Conservation (phyloP, 2,329 filamentous ascomycete species). For the Apiospora pterosperma region DNA sequence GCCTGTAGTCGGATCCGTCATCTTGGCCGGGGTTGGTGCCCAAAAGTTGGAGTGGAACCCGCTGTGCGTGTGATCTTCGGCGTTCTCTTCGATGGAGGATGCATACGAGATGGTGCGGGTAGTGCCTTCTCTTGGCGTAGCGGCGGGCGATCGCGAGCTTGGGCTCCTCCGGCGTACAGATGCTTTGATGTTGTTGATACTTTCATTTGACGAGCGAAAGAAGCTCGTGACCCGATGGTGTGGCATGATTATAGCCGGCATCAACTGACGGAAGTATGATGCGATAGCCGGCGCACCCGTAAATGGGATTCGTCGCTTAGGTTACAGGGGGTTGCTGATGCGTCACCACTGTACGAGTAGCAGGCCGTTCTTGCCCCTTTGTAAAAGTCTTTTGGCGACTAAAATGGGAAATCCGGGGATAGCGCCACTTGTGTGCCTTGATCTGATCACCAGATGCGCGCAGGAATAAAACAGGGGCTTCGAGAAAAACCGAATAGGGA, state of each 20-base stretch:
- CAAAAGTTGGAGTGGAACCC: constrained; percentile 14
- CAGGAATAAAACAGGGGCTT: neutral
- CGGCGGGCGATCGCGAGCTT: constrained; percentile 18
- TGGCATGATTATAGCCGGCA: constrained; percentile 42
- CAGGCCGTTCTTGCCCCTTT: neutral
- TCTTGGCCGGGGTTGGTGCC: constrained; percentile 24
- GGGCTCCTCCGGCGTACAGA: constrained; percentile 28
- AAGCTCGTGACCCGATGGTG: constrained; percentile 57
- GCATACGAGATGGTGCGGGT: constrained; percentile 33
- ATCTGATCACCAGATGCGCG: neutral
- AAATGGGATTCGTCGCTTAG: neutral
- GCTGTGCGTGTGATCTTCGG: constrained; percentile 23
- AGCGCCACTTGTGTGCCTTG: constrained; percentile 6
- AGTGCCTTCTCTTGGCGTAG: constrained; percentile 25
- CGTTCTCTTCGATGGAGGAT: constrained; percentile 33
- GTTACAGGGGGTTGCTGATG: neutral
- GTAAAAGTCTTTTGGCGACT: neutral
- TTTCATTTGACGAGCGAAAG: constrained; percentile 54
- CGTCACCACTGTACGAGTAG: constrained; percentile 2
- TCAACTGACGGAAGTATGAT: constrained; percentile 2
- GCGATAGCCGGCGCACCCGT: neutral
- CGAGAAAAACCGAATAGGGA: neutral
- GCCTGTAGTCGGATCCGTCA: constrained; percentile 27
- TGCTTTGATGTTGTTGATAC: constrained; percentile 47
- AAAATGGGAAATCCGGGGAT: constrained; percentile 8